Evolutionary conservation across 805 yeast genomes (phyloP).

Genomic region (Candida maris): DNA sequence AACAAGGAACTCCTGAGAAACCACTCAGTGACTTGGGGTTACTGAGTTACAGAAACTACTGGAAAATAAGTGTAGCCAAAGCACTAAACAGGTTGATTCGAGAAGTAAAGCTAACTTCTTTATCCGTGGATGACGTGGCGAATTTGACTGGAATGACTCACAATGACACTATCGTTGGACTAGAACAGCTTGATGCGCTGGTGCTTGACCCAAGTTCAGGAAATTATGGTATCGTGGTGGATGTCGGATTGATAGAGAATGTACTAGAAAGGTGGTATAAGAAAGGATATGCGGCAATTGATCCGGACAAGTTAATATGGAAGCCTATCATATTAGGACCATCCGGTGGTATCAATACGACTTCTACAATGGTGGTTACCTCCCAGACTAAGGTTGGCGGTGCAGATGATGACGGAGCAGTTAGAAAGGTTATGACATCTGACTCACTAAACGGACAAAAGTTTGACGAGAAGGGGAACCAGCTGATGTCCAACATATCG

Average conservation of each 20-base stretch:
- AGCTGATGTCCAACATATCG: slow-evolving; percentile 47
- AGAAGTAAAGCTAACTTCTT: slow-evolving; percentile 2
- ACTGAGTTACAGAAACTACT: slow-evolving; percentile 79
- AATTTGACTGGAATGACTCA: slow-evolving; percentile 79
- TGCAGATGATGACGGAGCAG: slow-evolving; percentile 3
- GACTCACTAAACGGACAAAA: slow-evolving; percentile 9
- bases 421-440: not conserved
- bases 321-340: slow-evolving; percentile 82
- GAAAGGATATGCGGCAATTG: slow-evolving; percentile 50
- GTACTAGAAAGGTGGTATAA: slow-evolving; percentile 48
- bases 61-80: slow-evolving; percentile 67
- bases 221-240: slow-evolving; percentile 51
- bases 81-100: slow-evolving; percentile 31
- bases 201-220: slow-evolving; percentile 42
- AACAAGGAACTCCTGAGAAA: slow-evolving; percentile 91
- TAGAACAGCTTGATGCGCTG: slow-evolving; percentile 72
- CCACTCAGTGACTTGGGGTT: slow-evolving; percentile 87
- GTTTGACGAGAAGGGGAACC: slow-evolving; percentile 25
- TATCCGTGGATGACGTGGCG: slow-evolving; percentile 61
- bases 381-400: slow-evolving; percentile 7
- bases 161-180: slow-evolving; percentile 81
- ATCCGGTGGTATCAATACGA: slow-evolving; percentile 76
- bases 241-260: slow-evolving; percentile 39
- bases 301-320: slow-evolving; percentile 62
- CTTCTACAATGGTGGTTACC: slow-evolving; percentile 39